Evolutionary conservation across 2,329 filamentous ascomycete species (phyloP).

Genomic region (Fusarium pininemorale): DNA sequence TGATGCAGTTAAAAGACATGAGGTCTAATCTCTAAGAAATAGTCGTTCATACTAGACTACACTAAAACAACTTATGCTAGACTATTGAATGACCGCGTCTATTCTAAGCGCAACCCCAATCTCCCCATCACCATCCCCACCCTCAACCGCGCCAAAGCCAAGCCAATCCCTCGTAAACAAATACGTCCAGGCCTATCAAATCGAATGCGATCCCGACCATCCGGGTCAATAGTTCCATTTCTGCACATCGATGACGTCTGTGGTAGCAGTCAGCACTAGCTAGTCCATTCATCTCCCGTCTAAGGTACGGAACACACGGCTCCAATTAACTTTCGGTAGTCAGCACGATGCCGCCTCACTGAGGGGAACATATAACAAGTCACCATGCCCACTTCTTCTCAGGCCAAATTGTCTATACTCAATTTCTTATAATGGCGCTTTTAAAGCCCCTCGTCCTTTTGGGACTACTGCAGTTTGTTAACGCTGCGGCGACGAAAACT

Average conservation of each 20-base stretch:
- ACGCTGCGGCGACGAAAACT: background rate
- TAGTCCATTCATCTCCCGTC: background rate
- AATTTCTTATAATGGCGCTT: background rate
- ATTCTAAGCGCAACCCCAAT: background rate
- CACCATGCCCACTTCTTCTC: background rate
- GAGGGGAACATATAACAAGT: slow-evolving; percentile 6
- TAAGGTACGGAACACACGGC: slow-evolving; percentile 17
- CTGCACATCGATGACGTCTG: slow-evolving; percentile 6
- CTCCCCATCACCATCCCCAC: background rate
- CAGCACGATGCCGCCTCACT: background rate
- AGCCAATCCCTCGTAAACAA: background rate
- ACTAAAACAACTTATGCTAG: no score
- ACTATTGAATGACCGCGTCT: background rate
- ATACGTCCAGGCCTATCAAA: background rate
- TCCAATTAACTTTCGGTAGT: slow-evolving; percentile 11
- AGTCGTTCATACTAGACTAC: background rate
- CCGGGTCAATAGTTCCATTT: background rate
- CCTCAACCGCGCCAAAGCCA: background rate
- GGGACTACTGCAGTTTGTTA: background rate
- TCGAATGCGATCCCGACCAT: background rate
- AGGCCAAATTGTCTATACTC: background rate
- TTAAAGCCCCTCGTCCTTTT: background rate
- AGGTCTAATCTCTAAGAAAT: background rate
- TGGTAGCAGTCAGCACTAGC: slow-evolving; percentile 16
- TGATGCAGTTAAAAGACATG: no score